Evolutionary conservation across 106 monocot genomes (phyloP), one percentile per base, ranked within the genome.

Genomic region (Triglochin maritima): DNA sequence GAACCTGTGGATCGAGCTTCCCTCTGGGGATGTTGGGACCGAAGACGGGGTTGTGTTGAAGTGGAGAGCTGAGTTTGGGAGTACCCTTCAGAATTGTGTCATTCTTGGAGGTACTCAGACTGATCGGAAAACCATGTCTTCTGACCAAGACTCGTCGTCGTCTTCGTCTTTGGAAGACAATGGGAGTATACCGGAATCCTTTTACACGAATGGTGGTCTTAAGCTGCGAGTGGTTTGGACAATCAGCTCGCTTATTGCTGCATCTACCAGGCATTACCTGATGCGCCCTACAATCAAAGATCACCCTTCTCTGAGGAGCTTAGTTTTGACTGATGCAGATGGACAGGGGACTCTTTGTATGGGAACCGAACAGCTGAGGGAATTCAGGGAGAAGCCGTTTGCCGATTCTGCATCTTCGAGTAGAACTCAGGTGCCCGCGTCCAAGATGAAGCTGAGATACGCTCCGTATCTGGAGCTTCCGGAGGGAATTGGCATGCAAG

Each of bases 181-280:
- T 76, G 90, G 81, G 6, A 84, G 83, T 81, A 86, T 90, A 72
- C 90, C 90, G 5, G 90, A 90, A 59, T 86, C 90, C 2, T 90
- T 90, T 72, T 86, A 90, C 77, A 90, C 86, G 9, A 86, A 90
- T 50, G 90, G 90, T 7, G 90, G 90, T 46, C 67, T 90, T 53
- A 90, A 90, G 72, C 69, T 90, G 61, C 79, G 90, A 1, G 90
- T 90, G 0, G 90, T 90, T 17, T 90, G 90, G 90, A 90, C 90
- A 3, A 90, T 90, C 57, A 90, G 83, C 74, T 90, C 86, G 15
- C 49, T 90, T 61, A 90, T 90, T 46, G 90, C 90, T n/a, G 90
- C 90, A 44, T 90, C 90, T 3, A 90, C 90, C 0, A 81, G 90
- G 72, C 90, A 90, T 65, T 84, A 86, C 53, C 81, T 90, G 41